These are phyloP conservation scores for Berberis vulgaris DNA, from an alignment of 164 flowering plant genomes.

Conservation along the genomic window DNA sequence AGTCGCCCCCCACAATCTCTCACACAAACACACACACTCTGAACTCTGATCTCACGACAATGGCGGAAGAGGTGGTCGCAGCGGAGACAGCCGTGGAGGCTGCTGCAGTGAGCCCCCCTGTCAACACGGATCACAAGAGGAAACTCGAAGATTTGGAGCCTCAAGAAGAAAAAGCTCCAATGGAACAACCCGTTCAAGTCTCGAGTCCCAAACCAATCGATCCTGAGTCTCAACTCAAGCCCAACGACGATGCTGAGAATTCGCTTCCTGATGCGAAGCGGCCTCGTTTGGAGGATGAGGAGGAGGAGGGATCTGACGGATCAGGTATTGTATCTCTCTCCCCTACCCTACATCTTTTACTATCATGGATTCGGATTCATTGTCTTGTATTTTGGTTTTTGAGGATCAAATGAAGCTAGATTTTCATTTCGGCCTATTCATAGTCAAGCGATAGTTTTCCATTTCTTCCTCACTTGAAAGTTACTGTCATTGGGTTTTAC, in stretches of 20 bases:
- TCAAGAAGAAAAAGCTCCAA: constrained; percentile 3
- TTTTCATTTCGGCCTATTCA: too few species aligned
- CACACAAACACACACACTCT: neutral
- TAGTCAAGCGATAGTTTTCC: too few species aligned
- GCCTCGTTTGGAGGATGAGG: constrained; percentile 35
- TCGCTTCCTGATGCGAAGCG: constrained; percentile 45
- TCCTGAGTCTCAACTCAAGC: constrained; percentile 5
- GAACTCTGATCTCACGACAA: constrained; percentile 9
- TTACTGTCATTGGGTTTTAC: too few species aligned
- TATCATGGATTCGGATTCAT: too few species aligned
- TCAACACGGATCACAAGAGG: constrained; percentile 43
- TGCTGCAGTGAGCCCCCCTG: constrained; percentile 11
- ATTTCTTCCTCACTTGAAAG: too few species aligned
- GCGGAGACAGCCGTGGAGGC: constrained; percentile 4
- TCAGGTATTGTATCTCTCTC: constrained; percentile 13
- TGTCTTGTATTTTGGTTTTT: too few species aligned
- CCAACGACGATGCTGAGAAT: constrained; percentile 7
- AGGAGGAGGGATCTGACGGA: constrained; percentile 21
- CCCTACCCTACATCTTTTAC: too few species aligned
- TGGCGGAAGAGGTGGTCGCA: constrained; percentile 40
- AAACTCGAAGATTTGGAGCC: constrained; percentile 60
- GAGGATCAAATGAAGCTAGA: too few species aligned
- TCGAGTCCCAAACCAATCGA: neutral
- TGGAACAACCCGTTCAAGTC: neutral
- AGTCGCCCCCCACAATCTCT: neutral